A percentile compares a stretch with the other conserved stretches of the same genome.
Conservation (phyloP, 352 stramenopile genomes). For the Pythium rhizo-oryzae region DNA sequence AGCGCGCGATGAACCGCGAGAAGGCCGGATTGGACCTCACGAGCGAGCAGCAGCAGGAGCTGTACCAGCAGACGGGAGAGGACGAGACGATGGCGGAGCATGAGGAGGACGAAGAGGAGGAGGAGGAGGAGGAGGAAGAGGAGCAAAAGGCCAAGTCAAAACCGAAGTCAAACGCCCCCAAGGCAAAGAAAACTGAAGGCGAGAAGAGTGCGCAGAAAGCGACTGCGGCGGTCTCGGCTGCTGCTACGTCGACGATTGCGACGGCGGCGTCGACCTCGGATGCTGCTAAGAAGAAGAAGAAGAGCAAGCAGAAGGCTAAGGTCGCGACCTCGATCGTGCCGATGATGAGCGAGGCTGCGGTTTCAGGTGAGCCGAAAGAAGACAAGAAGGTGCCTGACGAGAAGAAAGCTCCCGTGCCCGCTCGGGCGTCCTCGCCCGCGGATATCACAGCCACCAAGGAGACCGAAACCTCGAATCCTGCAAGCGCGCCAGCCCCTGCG, state of each 20-base stretch:
- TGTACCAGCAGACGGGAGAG: slow-evolving; percentile 41
- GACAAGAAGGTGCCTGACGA: slow-evolving; percentile 10
- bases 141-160: slow-evolving; percentile 27
- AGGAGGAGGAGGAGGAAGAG: slow-evolving; percentile 15
- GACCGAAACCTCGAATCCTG: not conserved
- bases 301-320: slow-evolving; percentile 25
- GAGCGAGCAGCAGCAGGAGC: slow-evolving; percentile 48
- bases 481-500: not conserved
- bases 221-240: not conserved
- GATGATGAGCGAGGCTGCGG: slow-evolving; percentile 17
- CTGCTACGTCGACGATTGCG: not conserved
- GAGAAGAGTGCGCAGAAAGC: not conserved
- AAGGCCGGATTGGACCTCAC: slow-evolving; percentile 73
- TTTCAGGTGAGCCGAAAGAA: slow-evolving; percentile 12
- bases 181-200: not conserved
- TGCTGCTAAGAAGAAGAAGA: slow-evolving; percentile 26
- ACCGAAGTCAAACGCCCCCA: not conserved
- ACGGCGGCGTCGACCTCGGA: not conserved
- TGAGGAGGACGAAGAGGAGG: slow-evolving; percentile 26
- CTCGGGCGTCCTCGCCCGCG: not conserved
- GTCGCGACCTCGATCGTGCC: slow-evolving; percentile 39
- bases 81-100: slow-evolving; percentile 32
- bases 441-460: not conserved
- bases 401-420: not conserved
- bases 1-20: slow-evolving; percentile 75